Base-by-base conservation (phyloP, 2,329 filamentous ascomycete species). In the Apiospora koreana region DNA sequence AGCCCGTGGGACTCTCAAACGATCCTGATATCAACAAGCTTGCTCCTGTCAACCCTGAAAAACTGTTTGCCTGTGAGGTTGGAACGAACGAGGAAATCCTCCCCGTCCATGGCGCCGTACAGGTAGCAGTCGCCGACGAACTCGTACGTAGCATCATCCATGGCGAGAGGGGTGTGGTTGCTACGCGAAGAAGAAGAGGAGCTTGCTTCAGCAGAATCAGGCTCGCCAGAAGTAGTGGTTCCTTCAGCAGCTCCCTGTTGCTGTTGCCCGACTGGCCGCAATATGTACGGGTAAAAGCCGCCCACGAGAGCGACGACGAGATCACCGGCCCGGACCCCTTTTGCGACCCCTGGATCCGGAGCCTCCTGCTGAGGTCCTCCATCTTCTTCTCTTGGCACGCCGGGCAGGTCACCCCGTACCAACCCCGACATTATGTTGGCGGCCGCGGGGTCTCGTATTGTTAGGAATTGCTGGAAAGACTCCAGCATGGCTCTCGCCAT, bases 71-170 rank as follows among this genome's bases (percentile, higher is more conserved):
- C 54, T 8, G 18, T n/a, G 7, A 43, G 10, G 5, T 28, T 14
- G 21, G 31, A 18, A 5, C 2, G 18, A 18, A 21, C 7, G 31
- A 12, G 12, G 65, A 75, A 76, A 28, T 76, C 75, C 43, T 77
- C 75, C 16, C 74, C 75, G 14, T 75, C 68, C 75, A 77, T 77
- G 3, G 75, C 69, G 8, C 70, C 73, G 58, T 77, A 71, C 3
- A 77, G 65, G 41, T 76, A 77, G 42, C 75, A 74, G 18, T 75
- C 72, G 7, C 75, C 75, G 6, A 77, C 71, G 23, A 72, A 77
- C 69, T 76, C 71, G 42, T 75, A 76, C 5, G 71, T 72, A 3
- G 74, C 73, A 21, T 72, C 23, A 48, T 10, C 31, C 43, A 48
- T 35, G 43, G n/a, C 3, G 66, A 48, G 28, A 8, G 66, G 21